A percentile compares a stretch with the other conserved stretches of the same genome.
Evolutionary conservation across 352 stramenopile species (phyloP).

Genomic region (Globisporangium megalacanthum): DNA sequence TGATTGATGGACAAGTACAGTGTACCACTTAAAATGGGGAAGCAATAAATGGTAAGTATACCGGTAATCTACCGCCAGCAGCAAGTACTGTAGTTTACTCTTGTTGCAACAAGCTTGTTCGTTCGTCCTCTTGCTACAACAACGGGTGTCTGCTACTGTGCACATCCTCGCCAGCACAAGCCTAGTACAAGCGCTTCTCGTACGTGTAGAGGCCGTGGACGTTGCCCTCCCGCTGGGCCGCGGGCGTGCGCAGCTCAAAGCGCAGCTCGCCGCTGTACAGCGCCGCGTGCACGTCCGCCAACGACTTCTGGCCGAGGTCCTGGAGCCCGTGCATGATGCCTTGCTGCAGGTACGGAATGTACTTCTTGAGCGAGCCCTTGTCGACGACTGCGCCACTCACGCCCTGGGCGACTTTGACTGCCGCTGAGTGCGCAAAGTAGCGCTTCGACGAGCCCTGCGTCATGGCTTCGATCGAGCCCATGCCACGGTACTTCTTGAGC

Average conservation of each 20-base stretch:
- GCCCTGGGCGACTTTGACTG: conserved; percentile 99
- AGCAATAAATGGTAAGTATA: neutral
- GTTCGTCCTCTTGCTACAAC: too few relatives aligned
- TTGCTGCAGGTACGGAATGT: conserved; percentile 99
- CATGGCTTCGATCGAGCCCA: conserved; percentile 99
- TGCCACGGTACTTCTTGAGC: conserved; percentile 99
- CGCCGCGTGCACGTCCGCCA: conserved; percentile 83
- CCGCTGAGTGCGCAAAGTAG: conserved; percentile 86
- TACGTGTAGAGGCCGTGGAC: conserved; percentile 99
- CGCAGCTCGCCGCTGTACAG: conserved; percentile 83
- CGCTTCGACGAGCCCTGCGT: conserved; percentile 93
- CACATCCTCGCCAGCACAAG: neutral
- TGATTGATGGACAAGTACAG: too few relatives aligned
- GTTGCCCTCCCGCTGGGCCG: conserved; percentile 98
- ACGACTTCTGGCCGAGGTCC: conserved; percentile 93
- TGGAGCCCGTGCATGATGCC: conserved; percentile 98
- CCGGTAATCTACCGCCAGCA: too few relatives aligned
- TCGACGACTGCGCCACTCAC: conserved; percentile 98
- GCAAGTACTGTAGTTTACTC: too few relatives aligned
- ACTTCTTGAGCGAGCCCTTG: conserved; percentile 98
- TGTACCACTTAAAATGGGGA: too few relatives aligned
- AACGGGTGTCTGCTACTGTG: neutral
- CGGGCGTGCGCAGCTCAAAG: conserved; percentile 98
- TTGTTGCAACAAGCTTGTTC: too few relatives aligned
- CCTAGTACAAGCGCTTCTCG: conserved; percentile 89